Percentiles rank a stretch among this genome's conserved stretches.
Conservation (phyloP, 2,329 filamentous ascomycete genomes). For the Verticillium albo-atrum region DNA sequence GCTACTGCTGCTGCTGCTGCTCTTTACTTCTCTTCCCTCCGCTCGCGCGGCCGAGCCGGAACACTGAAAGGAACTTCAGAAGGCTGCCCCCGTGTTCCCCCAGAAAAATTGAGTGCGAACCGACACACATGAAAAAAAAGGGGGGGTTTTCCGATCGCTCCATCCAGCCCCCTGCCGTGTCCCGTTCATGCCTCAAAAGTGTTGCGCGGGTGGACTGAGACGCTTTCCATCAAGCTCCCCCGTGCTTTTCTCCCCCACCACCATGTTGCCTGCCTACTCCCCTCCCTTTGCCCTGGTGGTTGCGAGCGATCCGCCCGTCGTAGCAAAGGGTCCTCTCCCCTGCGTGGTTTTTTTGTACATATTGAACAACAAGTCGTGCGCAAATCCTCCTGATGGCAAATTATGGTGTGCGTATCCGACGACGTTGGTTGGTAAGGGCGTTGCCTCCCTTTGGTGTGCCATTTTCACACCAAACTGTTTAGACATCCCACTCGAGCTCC, state of each 20-base stretch:
- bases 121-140: neutral
- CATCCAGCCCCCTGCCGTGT: neutral
- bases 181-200: neutral
- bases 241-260: neutral
- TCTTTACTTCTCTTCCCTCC: neutral
- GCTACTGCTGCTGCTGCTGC: no score
- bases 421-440: neutral
- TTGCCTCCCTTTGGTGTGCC: neutral
- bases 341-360: neutral
- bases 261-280: neutral
- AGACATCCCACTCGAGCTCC: slow-evolving; percentile 51
- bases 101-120: neutral
- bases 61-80: neutral
- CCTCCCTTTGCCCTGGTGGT: neutral
- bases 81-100: neutral
- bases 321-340: neutral
- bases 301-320: neutral
- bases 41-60: neutral
- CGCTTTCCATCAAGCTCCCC: no score
- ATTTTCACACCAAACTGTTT: slow-evolving; percentile 8
- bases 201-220: neutral
- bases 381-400: neutral
- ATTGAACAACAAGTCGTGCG: neutral
- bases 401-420: neutral
- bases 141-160: neutral